These are phyloP conservation scores for Syzygium aromaticum DNA, from an alignment of 345 rosid genomes.

Conservation along the genomic window DNA sequence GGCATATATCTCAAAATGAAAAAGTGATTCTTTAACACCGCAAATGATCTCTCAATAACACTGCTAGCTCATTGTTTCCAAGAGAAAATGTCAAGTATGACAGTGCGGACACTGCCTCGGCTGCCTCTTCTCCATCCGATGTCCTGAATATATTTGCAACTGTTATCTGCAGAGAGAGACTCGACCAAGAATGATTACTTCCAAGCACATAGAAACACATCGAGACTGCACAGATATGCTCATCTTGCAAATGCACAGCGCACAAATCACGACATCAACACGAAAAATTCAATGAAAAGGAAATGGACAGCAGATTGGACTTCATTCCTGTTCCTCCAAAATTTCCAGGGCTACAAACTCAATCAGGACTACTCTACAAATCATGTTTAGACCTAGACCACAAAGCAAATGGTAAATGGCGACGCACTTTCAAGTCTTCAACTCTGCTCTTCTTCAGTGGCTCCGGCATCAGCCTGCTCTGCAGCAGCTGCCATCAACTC, in stretches of 20 bases:
- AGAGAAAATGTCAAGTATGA: not conserved
- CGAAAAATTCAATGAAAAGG: not conserved
- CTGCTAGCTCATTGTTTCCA: not conserved
- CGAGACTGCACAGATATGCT: not conserved
- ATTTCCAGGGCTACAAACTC: not conserved
- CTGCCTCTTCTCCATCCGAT: not conserved
- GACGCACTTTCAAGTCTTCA: conserved; percentile 7
- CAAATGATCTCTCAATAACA: no score
- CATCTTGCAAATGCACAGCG: not conserved
- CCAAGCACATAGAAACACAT: not conserved
- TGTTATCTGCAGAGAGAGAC: not conserved
- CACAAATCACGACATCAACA: not conserved
- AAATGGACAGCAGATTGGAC: not conserved
- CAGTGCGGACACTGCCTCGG: not conserved
- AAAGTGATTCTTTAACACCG: no score
- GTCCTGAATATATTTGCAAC: not conserved
- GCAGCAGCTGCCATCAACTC: conserved; percentile 79
- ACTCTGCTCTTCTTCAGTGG: conserved; percentile 35
- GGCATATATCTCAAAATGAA: no score
- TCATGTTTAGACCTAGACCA: not conserved
- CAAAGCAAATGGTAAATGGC: not conserved
- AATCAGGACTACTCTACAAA: not conserved
- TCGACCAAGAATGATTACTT: not conserved
- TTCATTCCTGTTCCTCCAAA: not conserved
- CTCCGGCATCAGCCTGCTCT: conserved; percentile 29